Conservation (phyloP, 2,329 filamentous ascomycete genomes). For the Alternaria tenuissima region DNA sequence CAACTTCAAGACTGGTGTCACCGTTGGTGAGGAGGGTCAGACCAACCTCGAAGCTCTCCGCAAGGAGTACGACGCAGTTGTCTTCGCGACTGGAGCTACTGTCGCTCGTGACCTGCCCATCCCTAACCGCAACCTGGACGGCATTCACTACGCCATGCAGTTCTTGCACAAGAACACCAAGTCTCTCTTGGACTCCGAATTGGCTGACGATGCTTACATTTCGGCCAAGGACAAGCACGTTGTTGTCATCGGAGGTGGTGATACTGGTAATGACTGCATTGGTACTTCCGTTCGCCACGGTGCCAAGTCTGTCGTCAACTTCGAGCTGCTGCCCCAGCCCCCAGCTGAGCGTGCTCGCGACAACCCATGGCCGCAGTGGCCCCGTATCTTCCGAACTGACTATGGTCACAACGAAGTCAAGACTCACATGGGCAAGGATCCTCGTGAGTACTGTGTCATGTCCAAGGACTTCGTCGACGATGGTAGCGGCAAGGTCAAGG, state of each 20-base stretch:
- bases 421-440: slow-evolving; percentile 94
- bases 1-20: too few species aligned
- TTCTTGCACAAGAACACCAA: slow-evolving; percentile 98
- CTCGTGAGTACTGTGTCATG: slow-evolving; percentile 98
- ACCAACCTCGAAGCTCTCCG: too few species aligned
- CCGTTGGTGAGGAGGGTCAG: too few species aligned
- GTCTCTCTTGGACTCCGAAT: slow-evolving; percentile 90
- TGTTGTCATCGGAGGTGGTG: slow-evolving; percentile 95
- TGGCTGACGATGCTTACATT: slow-evolving; percentile 85
- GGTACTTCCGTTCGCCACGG: slow-evolving; percentile 95
- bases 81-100: too few species aligned
- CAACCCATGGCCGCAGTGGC: slow-evolving; percentile 99
- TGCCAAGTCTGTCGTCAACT: slow-evolving; percentile 95
- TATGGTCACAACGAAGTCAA: slow-evolving; percentile 96
- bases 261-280: slow-evolving; percentile 98
- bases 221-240: slow-evolving; percentile 96
- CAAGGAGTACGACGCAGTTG: too few species aligned
- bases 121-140: too few species aligned
- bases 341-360: slow-evolving; percentile 88
- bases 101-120: too few species aligned
- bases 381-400: slow-evolving; percentile 96
- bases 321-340: slow-evolving; percentile 92
- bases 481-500: slow-evolving; percentile 85
- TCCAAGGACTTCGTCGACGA: slow-evolving; percentile 95
- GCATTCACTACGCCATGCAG: slow-evolving; percentile 71